Percentiles rank a stretch among this genome's conserved stretches.
Evolutionary conservation across 768 basidiomycete species (phyloP).

Genomic region (Suillus occidentalis): DNA sequence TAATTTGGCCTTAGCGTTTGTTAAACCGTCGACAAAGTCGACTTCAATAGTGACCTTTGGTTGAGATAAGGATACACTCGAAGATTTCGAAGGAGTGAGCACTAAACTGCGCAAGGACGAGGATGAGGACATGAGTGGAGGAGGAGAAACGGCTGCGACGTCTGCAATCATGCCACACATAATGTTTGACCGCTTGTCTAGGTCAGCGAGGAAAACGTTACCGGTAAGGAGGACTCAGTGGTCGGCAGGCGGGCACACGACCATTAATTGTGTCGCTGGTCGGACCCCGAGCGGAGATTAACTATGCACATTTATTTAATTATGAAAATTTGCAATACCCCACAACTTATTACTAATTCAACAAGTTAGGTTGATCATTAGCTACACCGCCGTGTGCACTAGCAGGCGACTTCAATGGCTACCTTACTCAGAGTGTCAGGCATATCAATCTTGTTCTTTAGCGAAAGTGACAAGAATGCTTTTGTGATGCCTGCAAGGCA

Average conservation of each 20-base stretch:
- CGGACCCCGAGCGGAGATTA: neutral
- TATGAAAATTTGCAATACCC: neutral
- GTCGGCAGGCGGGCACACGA: neutral
- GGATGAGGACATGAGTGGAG: neutral
- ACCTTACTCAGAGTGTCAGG: neutral
- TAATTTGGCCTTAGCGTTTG: conserved; percentile 53
- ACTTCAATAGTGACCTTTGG: conserved; percentile 40
- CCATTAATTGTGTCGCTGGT: neutral
- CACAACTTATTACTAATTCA: neutral
- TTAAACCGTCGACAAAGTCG: conserved; percentile 58
- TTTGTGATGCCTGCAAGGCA: neutral
- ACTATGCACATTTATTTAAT: neutral
- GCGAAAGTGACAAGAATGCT: neutral
- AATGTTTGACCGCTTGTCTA: neutral
- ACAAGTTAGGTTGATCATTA: neutral
- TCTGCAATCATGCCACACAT: neutral
- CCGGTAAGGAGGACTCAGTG: no score
- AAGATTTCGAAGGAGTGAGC: conserved; percentile 24
- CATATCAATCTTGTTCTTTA: neutral
- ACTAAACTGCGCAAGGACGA: conserved; percentile 11
- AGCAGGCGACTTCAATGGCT: neutral
- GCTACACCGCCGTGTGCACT: no score
- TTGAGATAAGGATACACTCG: conserved; percentile 35
- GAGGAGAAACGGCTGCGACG: neutral
- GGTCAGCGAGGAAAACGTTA: neutral